These are phyloP conservation scores for Ceratocystis harringtonii DNA, from an alignment of 2,329 filamentous ascomycete species.

Conservation along the genomic window DNA sequence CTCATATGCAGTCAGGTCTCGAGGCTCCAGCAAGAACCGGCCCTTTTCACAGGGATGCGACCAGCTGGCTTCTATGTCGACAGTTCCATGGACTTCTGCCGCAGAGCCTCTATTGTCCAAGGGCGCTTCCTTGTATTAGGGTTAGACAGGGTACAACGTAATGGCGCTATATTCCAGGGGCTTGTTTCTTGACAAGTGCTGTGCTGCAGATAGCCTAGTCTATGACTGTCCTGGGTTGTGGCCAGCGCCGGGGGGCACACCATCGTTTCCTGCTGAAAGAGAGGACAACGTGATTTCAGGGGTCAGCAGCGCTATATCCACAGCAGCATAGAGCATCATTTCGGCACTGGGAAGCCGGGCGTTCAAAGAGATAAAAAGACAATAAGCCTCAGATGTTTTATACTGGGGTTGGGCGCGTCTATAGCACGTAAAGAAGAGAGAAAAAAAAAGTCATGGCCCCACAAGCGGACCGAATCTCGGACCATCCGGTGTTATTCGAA, in stretches of 20 bases:
- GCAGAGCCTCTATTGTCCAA: not conserved
- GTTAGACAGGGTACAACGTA: not conserved
- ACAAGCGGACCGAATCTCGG: constrained; percentile 17
- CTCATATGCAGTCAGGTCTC: not conserved
- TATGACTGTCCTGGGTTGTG: too few relatives aligned
- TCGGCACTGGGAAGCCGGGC: not conserved
- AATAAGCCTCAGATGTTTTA: not conserved
- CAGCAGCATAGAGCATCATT: not conserved
- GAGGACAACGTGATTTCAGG: not conserved
- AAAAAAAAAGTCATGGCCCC: constrained; percentile 3
- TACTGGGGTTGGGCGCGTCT: not conserved
- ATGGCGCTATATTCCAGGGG: not conserved
- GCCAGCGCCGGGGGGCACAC: too few relatives aligned
- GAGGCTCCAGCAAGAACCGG: not conserved
- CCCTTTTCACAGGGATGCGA: not conserved
- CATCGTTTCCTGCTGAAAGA: not conserved
- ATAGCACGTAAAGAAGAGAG: not conserved
- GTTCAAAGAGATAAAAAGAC: not conserved
- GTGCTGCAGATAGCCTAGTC: too few relatives aligned
- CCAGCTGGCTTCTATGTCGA: not conserved
- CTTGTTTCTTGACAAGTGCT: too few relatives aligned
- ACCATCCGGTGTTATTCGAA: constrained; percentile 14
- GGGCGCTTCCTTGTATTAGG: not conserved
- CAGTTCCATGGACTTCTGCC: not conserved
- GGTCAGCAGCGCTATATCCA: not conserved